Conservation (phyloP, 1,139 yeast species). For the Yamadazyma pseudoaaseri region DNA sequence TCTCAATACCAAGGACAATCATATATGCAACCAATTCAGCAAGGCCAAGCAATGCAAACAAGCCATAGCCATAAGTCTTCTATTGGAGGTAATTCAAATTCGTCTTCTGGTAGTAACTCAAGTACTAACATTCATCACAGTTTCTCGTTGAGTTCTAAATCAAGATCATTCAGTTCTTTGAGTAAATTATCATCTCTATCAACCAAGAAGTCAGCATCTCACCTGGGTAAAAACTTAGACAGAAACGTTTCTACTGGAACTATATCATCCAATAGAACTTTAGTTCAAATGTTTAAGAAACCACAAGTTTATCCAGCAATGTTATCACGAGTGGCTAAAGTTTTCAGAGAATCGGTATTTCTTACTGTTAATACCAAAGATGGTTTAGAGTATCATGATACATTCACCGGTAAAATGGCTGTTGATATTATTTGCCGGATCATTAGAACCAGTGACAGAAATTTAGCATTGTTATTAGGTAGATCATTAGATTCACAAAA, state of each 20-base stretch:
- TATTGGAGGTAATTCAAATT: conserved; percentile 13
- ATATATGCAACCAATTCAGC: conserved; percentile 16
- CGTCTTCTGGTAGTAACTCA: conserved; percentile 15
- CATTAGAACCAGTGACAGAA: conserved; percentile 87
- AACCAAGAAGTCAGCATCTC: conserved; percentile 39
- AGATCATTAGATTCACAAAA: conserved; percentile 94
- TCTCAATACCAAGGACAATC: conserved; percentile 11
- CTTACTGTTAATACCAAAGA: conserved; percentile 83
- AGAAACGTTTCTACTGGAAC: conserved; percentile 32
- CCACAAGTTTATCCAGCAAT: conserved; percentile 87
- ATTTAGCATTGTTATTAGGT: conserved; percentile 83
- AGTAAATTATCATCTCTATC: conserved; percentile 43
- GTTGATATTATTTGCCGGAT: conserved; percentile 85
- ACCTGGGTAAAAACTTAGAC: conserved; percentile 27
- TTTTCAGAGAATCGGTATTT: conserved; percentile 69
- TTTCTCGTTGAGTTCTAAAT: conserved; percentile 41
- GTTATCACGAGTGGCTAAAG: conserved; percentile 78
- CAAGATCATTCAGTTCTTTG: conserved; percentile 44
- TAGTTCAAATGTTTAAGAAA: conserved; percentile 36
- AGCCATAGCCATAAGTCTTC: conserved; percentile 4
- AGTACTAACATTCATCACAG: conserved; percentile 27
- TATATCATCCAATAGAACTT: conserved; percentile 32
- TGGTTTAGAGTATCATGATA: conserved; percentile 92
- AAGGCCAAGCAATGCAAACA: conserved; percentile 15
- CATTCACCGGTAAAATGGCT: conserved; percentile 93